Evolutionary conservation across 768 basidiomycete species (phyloP).

Genomic region (Mycena sanguinolenta): DNA sequence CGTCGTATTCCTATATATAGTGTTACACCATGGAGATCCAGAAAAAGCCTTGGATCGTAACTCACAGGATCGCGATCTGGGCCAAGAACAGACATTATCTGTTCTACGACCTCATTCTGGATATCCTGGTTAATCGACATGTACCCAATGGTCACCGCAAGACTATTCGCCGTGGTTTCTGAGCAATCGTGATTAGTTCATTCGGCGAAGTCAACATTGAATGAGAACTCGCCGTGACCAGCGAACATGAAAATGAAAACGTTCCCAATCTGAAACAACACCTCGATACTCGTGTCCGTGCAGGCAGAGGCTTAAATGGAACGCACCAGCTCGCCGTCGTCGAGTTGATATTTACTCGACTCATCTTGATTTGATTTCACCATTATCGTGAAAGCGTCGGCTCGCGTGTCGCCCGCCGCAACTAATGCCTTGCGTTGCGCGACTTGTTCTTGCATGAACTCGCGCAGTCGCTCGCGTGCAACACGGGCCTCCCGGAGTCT

Average conservation of each 20-base stretch:
- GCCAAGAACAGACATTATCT: slow-evolving; percentile 57
- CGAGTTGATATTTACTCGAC: slow-evolving; percentile 52
- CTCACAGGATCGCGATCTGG: slow-evolving; percentile 50
- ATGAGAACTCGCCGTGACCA: slow-evolving; percentile 61
- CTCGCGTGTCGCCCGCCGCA: slow-evolving; percentile 26
- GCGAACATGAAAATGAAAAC: slow-evolving; percentile 67
- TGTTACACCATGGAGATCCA: neutral
- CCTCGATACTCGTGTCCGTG: neutral
- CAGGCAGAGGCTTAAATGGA: neutral
- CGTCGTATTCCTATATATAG: slow-evolving; percentile 30
- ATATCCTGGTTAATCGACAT: slow-evolving; percentile 60
- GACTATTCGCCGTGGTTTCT: slow-evolving; percentile 66
- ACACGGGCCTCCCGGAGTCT: slow-evolving; percentile 46
- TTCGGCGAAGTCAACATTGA: neutral
- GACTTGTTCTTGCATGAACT: slow-evolving; percentile 57
- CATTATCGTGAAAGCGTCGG: slow-evolving; percentile 58
- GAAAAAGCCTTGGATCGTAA: neutral
- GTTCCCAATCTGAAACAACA: slow-evolving; percentile 60
- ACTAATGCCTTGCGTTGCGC: slow-evolving; percentile 49
- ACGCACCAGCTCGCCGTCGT: slow-evolving; percentile 57
- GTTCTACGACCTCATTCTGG: slow-evolving; percentile 62
- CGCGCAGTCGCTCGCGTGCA: slow-evolving; percentile 47
- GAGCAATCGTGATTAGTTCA: slow-evolving; percentile 1
- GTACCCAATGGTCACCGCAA: slow-evolving; percentile 62
- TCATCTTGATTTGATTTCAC: slow-evolving; percentile 63